A percentile compares a stretch with the other conserved stretches of the same genome.
Conservation (phyloP, 148 eudicot species). For the Agrostemma githago region DNA sequence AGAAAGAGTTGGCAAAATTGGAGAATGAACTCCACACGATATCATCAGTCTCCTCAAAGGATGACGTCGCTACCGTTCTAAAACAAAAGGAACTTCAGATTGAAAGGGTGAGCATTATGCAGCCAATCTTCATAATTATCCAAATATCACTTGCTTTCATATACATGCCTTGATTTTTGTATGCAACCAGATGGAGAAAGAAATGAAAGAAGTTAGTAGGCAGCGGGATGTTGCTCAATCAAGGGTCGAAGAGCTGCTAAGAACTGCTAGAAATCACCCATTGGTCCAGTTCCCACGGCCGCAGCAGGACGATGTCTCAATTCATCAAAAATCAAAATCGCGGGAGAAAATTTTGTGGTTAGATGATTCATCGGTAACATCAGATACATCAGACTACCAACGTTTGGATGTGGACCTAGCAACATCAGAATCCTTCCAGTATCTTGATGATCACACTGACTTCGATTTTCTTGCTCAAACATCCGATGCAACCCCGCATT, state of each 20-base stretch:
- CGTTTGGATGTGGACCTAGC: conserved; percentile 40
- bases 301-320: conserved; percentile 32
- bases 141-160: background rate
- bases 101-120: conserved; percentile 51
- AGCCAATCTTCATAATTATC: background rate
- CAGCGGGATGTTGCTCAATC: conserved; percentile 80
- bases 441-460: conserved; percentile 29
- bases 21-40: conserved; percentile 62
- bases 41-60: conserved; percentile 27
- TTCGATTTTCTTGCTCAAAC: conserved; percentile 28
- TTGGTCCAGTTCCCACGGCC: conserved; percentile 26
- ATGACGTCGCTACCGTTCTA: conserved; percentile 38
- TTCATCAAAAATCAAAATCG: conserved; percentile 21
- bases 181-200: conserved; percentile 64
- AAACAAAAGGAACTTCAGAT: conserved; percentile 77
- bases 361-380: conserved; percentile 60
- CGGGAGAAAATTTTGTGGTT: conserved; percentile 42
- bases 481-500: conserved; percentile 28
- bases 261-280: conserved; percentile 28
- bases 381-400: conserved; percentile 57
- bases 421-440: conserved; percentile 33
- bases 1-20: conserved; percentile 65
- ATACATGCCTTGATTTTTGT: background rate
- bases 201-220: conserved; percentile 66
- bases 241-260: conserved; percentile 52